Base-by-base conservation (phyloP, 2,329 filamentous ascomycete species). In the Botryotinia calthae region DNA sequence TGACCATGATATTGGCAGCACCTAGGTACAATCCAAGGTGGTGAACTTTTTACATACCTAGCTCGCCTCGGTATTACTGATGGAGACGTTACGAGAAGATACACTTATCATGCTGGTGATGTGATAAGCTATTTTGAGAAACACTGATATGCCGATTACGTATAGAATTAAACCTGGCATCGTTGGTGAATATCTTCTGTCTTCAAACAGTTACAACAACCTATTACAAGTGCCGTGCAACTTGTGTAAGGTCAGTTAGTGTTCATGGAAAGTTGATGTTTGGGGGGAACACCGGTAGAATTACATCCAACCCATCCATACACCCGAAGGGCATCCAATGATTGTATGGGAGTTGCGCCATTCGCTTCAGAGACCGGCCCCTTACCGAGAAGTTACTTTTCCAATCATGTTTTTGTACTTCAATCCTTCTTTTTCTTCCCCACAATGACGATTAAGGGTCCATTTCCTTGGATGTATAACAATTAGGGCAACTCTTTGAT, bases 381-480 rank as follows among this genome's bases (percentile, higher is more conserved):
- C 51, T 54, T 54, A 67, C 64, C 64, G 64, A 67, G 31, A 66
- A 34, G 8, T 37, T 54, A 40, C 31, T 22, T 54, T 40, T 40
- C 59, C 59, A 40, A 56, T 62, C 59, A n/a, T 37, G 34, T 28
- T 67, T 40, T 48, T 31, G 42, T 31, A 64, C 42, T 25, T 31
- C 10, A 46, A 31, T 54, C 37, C 34, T 28, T 54, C 22, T 54
- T 48, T 31, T 28, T 40, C 64, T 14, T 46, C 61, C n/a, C 64
- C 64, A 67, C 64, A 54, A 67, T 67, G 64, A 54, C 64, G 64
- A 66, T 66, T 66, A 25, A 28, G 44, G 64, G 64, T 66, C 64
- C 46, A 66, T 66, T 66, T 66, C 46, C 64, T 66, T 66, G 64
- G 31, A 66, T 66, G 40, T 28, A 22, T 28, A 64, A 64, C n/a